Evolutionary conservation across 2,329 filamentous ascomycete species (phyloP), one percentile per base, ranked within the genome.

Genomic region (Neocucurbitaria cava): DNA sequence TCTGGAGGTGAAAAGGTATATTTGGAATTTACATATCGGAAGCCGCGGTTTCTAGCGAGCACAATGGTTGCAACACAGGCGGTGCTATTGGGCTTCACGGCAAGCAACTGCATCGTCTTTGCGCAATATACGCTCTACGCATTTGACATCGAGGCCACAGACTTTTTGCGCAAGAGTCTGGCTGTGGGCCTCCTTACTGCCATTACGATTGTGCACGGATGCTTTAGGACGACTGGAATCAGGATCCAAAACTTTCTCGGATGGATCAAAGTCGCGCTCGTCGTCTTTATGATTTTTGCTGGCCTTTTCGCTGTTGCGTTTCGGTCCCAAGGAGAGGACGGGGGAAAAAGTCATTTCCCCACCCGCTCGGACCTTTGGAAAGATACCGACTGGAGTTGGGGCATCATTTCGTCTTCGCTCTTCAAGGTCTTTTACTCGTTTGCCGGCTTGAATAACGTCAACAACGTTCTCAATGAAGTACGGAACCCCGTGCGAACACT

Each of bases 391-490:
- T 90, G 88, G 87, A 87, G 84, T 64, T 89, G 86, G 82, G 86
- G 86, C 26, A 78, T 84, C 1, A 77, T 91, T n/a, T 85, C 87
- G 0, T 89, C 88, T 0, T 83, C 87, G 0, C 74, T 91, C 0
- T 87, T 88, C 76, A 87, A 77, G 62, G 85, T 90, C 0, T 85
- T 88, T 40, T 90, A 90, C 69, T 88, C 87, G 0, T 91, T 89
- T 52, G 80, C 86, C 0, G 88, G 89, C 0, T 77, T 89, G 11
- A 83, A 81, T 47, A 90, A 90, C 55, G 80, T 87, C 58, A 89
- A 87, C 73, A 88, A 90, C 61, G 88, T 90, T 3, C 77, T 91
- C 46, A 89, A 88, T 66, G 88, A 91, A 68, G 87, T 91, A 18
- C 85, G 85, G 55, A 81, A 90, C 54, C 89, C 89, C 0, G 82